Base-by-base conservation (phyloP, 768 basidiomycete genomes). In the Trametopsis cervina region DNA sequence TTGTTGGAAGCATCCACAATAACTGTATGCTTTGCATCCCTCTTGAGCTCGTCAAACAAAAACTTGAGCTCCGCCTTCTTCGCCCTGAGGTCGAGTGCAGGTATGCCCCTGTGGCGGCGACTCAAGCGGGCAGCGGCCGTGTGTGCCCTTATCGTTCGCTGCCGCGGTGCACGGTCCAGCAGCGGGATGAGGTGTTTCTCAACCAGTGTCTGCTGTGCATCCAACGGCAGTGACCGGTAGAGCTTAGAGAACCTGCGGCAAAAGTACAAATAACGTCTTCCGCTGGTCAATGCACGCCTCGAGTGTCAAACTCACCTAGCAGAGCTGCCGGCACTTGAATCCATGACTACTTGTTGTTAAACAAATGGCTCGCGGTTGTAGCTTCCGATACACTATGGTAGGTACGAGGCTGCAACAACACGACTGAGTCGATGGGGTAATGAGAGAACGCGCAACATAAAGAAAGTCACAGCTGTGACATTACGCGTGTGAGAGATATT, bases 11-110 rank as follows among this genome's bases (percentile, higher is more conserved):
- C 66, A 43, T 81, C 81, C 44, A 69, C 75, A 53, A 79, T 64
- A 47, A 76, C 64, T 1, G 75, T 65, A 3, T 71, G 63, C 53
- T 83, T 83, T 0, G 73, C 57, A 51, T 84, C 81, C 38, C 70
- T 70, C 1, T 67, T 60, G 4, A 85, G 66, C 44, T 80, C 76
- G 23, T 73, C 69, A 13, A 85, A 53, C 37, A 86, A 66, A 0
- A 58, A 56, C 23, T 69, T 67, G 51, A 85, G 65, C 62, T 85
- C 80, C 23, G 64, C 65, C 57, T 73, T 75, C 63, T 83, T 83
- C 1, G 66, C 66, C 29, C 68, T 69, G 33, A 81, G 57, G 63
- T 82, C 70, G 21, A 85, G 63, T 0, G 61, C 52, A 0, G 83
- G 82, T 35, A 76, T 69, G 22, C 50, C 57, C 3, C 63, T 58